A percentile compares a stretch with the other conserved stretches of the same genome.
Evolutionary conservation across 2,329 filamentous ascomycete genomes (phyloP).

Genomic region (Colletotrichum higginsianum): DNA sequence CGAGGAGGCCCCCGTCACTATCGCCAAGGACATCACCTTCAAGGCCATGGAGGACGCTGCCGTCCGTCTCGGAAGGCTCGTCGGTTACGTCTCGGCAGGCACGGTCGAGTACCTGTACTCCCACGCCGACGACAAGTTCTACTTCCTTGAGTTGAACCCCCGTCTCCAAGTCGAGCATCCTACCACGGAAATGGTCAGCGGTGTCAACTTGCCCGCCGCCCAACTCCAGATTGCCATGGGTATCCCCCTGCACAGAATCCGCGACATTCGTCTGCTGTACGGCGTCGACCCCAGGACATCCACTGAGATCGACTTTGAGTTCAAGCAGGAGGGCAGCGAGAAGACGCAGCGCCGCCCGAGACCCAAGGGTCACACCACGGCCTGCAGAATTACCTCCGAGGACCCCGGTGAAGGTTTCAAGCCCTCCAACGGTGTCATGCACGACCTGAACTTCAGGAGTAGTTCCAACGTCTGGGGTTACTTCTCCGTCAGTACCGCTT

Average conservation of each 20-base stretch:
- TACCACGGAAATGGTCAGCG: constrained; percentile 98
- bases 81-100: constrained; percentile 98
- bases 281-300: constrained; percentile 91
- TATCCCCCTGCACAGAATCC: constrained; percentile 93
- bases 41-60: constrained; percentile 96
- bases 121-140: constrained; percentile 97
- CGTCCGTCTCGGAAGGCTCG: constrained; percentile 91
- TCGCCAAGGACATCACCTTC: constrained; percentile 91
- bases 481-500: constrained; percentile 97
- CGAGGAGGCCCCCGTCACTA: constrained; percentile 97
- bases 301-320: constrained; percentile 96
- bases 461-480: constrained; percentile 99
- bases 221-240: constrained; percentile 99
- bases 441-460: constrained; percentile 98
- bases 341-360: constrained; percentile 90
- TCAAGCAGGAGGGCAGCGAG: constrained; percentile 86
- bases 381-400: constrained; percentile 98
- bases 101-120: constrained; percentile 99
- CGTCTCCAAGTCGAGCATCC: constrained; percentile 99
- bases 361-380: constrained; percentile 97
- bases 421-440: constrained; percentile 98
- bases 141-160: constrained; percentile 98
- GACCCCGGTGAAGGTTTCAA: constrained; percentile 99
- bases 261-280: constrained; percentile 96
- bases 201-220: constrained; percentile 95